phyloP scores from a whole-genome alignment of 2,329 filamentous ascomycete genomes.

The Neocucurbitaria cava region DNA sequence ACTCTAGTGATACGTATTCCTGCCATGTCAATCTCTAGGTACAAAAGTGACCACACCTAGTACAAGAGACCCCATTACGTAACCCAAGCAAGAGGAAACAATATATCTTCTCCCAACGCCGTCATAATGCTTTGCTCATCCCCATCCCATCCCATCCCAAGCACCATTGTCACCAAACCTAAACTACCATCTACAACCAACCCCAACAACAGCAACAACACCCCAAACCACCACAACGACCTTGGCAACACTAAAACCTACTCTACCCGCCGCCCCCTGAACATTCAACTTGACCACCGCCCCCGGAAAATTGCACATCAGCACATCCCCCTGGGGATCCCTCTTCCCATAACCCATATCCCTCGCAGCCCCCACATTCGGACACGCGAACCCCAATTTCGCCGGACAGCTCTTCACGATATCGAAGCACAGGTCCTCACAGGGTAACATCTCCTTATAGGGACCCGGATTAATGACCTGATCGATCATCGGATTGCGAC shows the following conservation, averaged over 20 bases:
- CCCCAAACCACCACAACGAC: conserved; percentile 16
- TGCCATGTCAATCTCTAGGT: too few relatives aligned
- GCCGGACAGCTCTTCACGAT: conserved; percentile 87
- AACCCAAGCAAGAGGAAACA: too few relatives aligned
- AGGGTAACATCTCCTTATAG: conserved; percentile 92
- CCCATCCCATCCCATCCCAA: too few relatives aligned
- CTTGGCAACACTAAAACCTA: neutral
- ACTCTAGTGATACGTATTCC: too few relatives aligned
- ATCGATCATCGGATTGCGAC: conserved; percentile 78
- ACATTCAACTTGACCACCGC: conserved; percentile 49
- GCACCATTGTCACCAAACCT: too few relatives aligned
- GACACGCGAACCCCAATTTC: conserved; percentile 77
- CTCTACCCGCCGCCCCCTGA: conserved; percentile 19
- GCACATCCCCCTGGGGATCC: conserved; percentile 11
- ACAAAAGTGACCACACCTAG: too few relatives aligned
- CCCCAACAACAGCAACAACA: neutral
- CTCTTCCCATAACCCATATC: conserved; percentile 35
- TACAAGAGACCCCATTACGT: too few relatives aligned
- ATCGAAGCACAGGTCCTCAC: conserved; percentile 84
- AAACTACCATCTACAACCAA: neutral
- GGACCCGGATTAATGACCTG: conserved; percentile 76
- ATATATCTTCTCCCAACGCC: too few relatives aligned
- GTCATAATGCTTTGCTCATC: too few relatives aligned
- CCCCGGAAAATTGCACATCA: conserved; percentile 52
- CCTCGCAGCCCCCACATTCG: conserved; percentile 48